Conservation (phyloP, 2,329 filamentous ascomycete genomes). For the Coleophoma cylindrospora region DNA sequence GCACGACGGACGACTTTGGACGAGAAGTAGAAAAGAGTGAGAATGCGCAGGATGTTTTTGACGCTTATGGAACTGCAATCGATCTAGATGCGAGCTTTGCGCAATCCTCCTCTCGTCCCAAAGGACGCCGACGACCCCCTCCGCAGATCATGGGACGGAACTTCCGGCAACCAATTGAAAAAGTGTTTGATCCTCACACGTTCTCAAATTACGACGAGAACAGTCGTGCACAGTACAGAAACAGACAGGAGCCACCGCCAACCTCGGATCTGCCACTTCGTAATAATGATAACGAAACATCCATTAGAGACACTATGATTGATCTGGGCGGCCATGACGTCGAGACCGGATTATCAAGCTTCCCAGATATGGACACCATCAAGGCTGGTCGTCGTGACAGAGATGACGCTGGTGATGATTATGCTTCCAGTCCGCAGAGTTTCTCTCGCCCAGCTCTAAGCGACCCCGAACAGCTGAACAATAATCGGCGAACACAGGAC, state of each 20-base stretch:
- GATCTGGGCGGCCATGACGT: slow-evolving; percentile 58
- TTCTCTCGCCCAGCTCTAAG: slow-evolving; percentile 48
- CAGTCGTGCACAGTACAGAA: slow-evolving; percentile 54
- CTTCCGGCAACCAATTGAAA: slow-evolving; percentile 52
- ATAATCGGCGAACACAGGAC: slow-evolving; percentile 46
- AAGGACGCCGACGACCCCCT: slow-evolving; percentile 49
- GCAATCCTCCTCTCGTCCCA: slow-evolving; percentile 31
- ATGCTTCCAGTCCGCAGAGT: slow-evolving; percentile 24
- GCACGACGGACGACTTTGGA: slow-evolving; percentile 60
- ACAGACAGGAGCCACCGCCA: slow-evolving; percentile 19
- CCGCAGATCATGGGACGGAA: slow-evolving; percentile 48
- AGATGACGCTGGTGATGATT: slow-evolving; percentile 16
- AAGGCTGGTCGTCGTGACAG: slow-evolving; percentile 20
- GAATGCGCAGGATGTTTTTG: slow-evolving; percentile 53
- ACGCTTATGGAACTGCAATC: slow-evolving; percentile 54
- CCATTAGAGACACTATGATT: slow-evolving; percentile 57
- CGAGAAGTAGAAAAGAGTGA: slow-evolving; percentile 45
- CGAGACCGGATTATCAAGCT: slow-evolving; percentile 50
- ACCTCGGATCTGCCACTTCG: slow-evolving; percentile 54
- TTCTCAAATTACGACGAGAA: slow-evolving; percentile 62
- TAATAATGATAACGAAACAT: slow-evolving; percentile 46
- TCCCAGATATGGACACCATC: slow-evolving; percentile 58
- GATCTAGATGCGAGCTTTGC: slow-evolving; percentile 42
- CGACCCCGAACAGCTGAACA: slow-evolving; percentile 51
- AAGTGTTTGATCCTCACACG: slow-evolving; percentile 62